phyloP scores from a whole-genome alignment of 2,329 filamentous ascomycete genomes.

The Akanthomyces muscarius region DNA sequence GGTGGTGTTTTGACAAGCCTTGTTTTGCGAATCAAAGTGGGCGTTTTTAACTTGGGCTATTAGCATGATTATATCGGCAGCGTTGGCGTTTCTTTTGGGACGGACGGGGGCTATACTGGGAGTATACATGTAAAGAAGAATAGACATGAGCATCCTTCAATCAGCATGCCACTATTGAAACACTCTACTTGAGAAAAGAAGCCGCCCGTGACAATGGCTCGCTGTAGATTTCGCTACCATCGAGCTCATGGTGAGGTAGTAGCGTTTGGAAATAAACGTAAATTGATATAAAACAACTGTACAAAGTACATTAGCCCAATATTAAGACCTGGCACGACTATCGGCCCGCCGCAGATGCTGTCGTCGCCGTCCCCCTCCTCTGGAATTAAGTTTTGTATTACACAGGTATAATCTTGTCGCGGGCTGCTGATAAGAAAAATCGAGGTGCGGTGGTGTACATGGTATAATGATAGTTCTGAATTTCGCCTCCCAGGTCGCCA shows the following conservation, averaged over 20 bases:
- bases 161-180: too few relatives aligned
- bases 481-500: neutral
- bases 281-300: slow-evolving; percentile 6
- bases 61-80: neutral
- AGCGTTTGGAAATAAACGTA: neutral
- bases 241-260: too few relatives aligned
- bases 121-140: too few relatives aligned
- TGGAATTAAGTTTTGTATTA: slow-evolving; percentile 9
- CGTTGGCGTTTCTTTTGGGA: neutral
- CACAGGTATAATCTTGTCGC: slow-evolving; percentile 1
- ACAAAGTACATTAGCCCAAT: slow-evolving; percentile 12
- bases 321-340: slow-evolving; percentile 11
- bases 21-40: too few relatives aligned
- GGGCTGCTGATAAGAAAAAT: slow-evolving; percentile 18
- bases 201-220: too few relatives aligned
- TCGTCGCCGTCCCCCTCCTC: neutral
- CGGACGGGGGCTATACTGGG: too few relatives aligned
- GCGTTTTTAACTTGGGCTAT: neutral
- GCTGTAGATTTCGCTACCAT: too few relatives aligned
- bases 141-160: too few relatives aligned
- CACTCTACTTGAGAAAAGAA: too few relatives aligned
- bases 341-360: slow-evolving; percentile 13
- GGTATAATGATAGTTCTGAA: slow-evolving; percentile 9
- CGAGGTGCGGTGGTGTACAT: slow-evolving; percentile 15
- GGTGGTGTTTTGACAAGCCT: neutral